Percentiles rank a stretch among this genome's conserved stretches.
Evolutionary conservation across 305 asterid species (phyloP).

Genomic region (Plantago rigida): DNA sequence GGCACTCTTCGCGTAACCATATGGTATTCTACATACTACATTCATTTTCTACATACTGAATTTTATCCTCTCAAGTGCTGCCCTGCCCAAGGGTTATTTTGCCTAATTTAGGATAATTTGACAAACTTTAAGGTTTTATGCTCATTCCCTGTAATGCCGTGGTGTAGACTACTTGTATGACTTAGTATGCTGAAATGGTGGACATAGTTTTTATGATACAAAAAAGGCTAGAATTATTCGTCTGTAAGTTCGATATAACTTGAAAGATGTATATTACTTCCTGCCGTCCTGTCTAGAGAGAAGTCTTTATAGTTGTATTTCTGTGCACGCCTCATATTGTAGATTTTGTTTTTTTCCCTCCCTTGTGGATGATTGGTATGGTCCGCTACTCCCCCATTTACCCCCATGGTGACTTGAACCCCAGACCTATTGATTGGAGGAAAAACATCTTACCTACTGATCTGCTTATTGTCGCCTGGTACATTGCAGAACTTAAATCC

Average conservation of each 20-base stretch:
- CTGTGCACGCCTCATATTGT: no score
- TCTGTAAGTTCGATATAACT: no score
- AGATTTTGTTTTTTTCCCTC: no score
- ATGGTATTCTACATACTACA: slow-evolving; percentile 19
- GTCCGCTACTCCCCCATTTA: no score
- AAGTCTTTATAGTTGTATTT: no score
- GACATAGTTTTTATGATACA: slow-evolving; percentile 3
- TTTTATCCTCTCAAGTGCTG: slow-evolving; percentile 9
- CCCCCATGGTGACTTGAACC: no score
- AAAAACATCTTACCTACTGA: no score
- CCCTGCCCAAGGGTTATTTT: not conserved
- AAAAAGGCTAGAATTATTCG: no score
- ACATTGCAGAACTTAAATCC: no score
- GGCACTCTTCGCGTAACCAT: not conserved
- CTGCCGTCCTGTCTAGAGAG: not conserved
- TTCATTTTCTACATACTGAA: not conserved
- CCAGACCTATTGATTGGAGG: no score
- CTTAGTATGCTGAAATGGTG: slow-evolving; percentile 4
- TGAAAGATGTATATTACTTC: not conserved
- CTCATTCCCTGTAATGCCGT: not conserved
- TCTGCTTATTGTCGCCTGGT: no score
- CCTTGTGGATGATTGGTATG: no score
- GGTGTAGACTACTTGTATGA: slow-evolving; percentile 4
- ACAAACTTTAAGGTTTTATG: not conserved
- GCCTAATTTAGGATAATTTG: not conserved